phyloP scores from a whole-genome alignment of 2,329 filamentous ascomycete species.

The Onygena corvina region DNA sequence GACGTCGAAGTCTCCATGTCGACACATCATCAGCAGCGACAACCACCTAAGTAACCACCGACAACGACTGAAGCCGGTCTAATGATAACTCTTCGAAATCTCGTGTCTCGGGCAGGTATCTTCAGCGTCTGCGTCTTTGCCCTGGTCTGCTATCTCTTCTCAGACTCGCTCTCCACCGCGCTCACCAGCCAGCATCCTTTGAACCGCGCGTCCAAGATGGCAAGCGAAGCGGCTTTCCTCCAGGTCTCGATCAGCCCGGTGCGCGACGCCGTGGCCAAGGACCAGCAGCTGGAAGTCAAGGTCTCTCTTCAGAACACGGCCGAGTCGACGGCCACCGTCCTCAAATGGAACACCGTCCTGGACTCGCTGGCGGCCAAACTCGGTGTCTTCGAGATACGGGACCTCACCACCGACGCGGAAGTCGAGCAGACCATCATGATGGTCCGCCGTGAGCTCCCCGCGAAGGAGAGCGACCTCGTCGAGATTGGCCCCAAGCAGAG shows the following conservation, averaged over 20 bases:
- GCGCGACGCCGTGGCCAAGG: constrained; percentile 14
- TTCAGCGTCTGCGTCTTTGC: constrained; percentile 2
- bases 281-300: constrained; percentile 14
- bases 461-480: constrained; percentile 22
- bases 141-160: constrained; percentile 4
- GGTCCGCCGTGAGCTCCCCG: constrained; percentile 25
- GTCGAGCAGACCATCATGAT: constrained; percentile 24
- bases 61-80: background rate
- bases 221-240: constrained; percentile 8
- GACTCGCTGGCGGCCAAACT: constrained; percentile 24
- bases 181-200: background rate
- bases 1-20: too few relatives aligned
- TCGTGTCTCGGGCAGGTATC: background rate
- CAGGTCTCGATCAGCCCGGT: constrained; percentile 15
- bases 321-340: constrained; percentile 22
- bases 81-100: background rate
- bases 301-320: constrained; percentile 24
- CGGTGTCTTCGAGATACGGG: constrained; percentile 23
- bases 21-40: background rate
- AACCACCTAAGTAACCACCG: background rate
- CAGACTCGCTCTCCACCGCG: background rate
- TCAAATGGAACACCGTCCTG: constrained; percentile 30
- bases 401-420: constrained; percentile 17
- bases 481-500: constrained; percentile 22
- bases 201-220: background rate